phyloP scores from a whole-genome alignment of 257 asterid genomes.

The Solanum clarkiae region DNA sequence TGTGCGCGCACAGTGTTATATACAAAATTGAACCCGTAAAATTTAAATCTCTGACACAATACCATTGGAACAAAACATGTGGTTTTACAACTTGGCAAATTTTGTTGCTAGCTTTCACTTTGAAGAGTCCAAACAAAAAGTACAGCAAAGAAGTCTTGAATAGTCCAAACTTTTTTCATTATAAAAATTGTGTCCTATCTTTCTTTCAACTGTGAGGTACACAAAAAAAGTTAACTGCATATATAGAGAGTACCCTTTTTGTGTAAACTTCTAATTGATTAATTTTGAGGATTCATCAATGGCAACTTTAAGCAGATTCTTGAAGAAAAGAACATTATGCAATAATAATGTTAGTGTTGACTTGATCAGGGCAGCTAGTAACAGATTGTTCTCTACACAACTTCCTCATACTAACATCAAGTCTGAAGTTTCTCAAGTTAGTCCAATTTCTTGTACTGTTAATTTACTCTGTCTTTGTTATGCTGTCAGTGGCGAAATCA shows the following conservation, averaged over 20 bases:
- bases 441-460: neutral
- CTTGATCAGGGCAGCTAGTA: conserved; percentile 3
- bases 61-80: neutral
- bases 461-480: neutral
- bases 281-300: conserved; percentile 5
- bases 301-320: conserved; percentile 38
- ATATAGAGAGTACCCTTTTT: too few relatives aligned
- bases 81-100: neutral
- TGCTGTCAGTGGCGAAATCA: neutral
- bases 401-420: conserved; percentile 78
- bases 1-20: neutral
- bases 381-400: conserved; percentile 18
- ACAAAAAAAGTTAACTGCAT: neutral
- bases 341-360: neutral
- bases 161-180: neutral
- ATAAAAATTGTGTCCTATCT: neutral
- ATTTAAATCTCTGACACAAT: neutral
- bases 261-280: neutral
- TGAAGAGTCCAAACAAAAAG: neutral
- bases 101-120: neutral
- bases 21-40: neutral
- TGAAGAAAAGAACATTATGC: conserved; percentile 24
- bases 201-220: neutral
- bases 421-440: conserved; percentile 64
- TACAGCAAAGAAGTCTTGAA: neutral